Evolutionary conservation across 768 basidiomycete species (phyloP), one percentile per base, ranked within the genome.

Genomic region (Mycena venus): DNA sequence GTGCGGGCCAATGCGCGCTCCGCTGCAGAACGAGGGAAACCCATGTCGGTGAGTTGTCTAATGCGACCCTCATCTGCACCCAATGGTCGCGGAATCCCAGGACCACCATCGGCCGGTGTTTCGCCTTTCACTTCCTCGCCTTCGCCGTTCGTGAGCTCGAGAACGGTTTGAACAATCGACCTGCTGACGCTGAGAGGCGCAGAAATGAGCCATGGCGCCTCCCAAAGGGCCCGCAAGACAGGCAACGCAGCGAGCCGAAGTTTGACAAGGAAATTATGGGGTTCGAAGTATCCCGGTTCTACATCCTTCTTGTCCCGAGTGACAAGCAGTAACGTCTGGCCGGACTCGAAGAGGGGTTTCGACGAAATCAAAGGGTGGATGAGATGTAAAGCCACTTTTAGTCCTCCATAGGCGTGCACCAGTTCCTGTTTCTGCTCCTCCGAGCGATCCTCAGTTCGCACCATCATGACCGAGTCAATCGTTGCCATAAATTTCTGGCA

Each of bases 11-110:
- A 86, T 5, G 98, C 98, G 64, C 93, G 90, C 79, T 95, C 94
- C 2, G 93, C 96, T 15, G 95, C 95, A 49, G 91, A 89, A n/a
- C 96, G 91, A 40, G 94, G 91, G 86, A 99, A 99, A 56, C 98
- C 98, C 98, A 99, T 99, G 79, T 99, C 98, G 12, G 91, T 93
- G 67, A 99, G 87, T 78, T 96, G 94, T 62, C 91, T 90, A 65
- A 99, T 91, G 40, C 93, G 91, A 56, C 87, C 88, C 81, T 97
- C 96, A 80, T 96, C 95, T 0, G 94, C 90, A 15, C 88, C 91
- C 72, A 87, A 83, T 73, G 81, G 81, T 27, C 83, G 85, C 25
- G 84, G 79, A 47, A 82, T 75, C 29, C 76, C 78, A 21, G 81
- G 70, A 40, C 77, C 55, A 73, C 76, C 79, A 5, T 88, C 86